A percentile compares a stretch with the other conserved stretches of the same genome.
phyloP scores from a whole-genome alignment of 139 green algal species.

The Diplosphaera chodatii region DNA sequence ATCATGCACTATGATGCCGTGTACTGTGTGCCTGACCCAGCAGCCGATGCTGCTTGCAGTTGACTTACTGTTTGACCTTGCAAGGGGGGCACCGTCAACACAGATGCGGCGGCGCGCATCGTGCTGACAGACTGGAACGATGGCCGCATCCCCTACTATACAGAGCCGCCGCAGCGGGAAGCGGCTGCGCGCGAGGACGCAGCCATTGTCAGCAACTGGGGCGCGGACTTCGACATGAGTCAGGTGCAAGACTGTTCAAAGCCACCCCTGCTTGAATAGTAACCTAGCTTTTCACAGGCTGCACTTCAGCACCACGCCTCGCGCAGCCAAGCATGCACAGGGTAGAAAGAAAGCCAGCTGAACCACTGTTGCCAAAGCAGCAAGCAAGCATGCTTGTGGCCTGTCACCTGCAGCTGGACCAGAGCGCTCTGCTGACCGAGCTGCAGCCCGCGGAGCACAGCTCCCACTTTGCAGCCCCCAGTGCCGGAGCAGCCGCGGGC shows the following conservation, averaged over 20 bases:
- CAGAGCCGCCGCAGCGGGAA: constrained; percentile 53
- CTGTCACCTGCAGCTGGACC: constrained; percentile 27
- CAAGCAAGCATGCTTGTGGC: too few relatives aligned
- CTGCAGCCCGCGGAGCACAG: constrained; percentile 51
- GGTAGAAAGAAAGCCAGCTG: too few relatives aligned
- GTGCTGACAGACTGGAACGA: constrained; percentile 95
- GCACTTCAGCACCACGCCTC: too few relatives aligned
- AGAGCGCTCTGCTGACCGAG: constrained; percentile 61
- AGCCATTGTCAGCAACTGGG: constrained; percentile 62
- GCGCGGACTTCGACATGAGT: constrained; percentile 65
- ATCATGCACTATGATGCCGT: too few relatives aligned
- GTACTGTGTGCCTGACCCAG: too few relatives aligned
- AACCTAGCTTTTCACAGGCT: too few relatives aligned
- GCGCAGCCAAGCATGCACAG: too few relatives aligned
- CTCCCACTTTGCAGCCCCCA: neutral
- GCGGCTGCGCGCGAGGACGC: constrained; percentile 42
- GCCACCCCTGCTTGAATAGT: too few relatives aligned
- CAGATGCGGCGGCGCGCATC: constrained; percentile 55
- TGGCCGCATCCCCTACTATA: constrained; percentile 89
- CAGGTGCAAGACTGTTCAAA: constrained; percentile 12
- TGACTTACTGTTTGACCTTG: too few relatives aligned
- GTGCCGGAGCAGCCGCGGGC: neutral
- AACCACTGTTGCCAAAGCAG: too few relatives aligned
- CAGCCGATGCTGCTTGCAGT: too few relatives aligned
- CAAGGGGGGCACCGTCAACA: constrained; percentile 26